Percentiles rank a stretch among this genome's conserved stretches.
phyloP scores from a whole-genome alignment of 2,329 filamentous ascomycete genomes.

The Hypoxylon sp. region DNA sequence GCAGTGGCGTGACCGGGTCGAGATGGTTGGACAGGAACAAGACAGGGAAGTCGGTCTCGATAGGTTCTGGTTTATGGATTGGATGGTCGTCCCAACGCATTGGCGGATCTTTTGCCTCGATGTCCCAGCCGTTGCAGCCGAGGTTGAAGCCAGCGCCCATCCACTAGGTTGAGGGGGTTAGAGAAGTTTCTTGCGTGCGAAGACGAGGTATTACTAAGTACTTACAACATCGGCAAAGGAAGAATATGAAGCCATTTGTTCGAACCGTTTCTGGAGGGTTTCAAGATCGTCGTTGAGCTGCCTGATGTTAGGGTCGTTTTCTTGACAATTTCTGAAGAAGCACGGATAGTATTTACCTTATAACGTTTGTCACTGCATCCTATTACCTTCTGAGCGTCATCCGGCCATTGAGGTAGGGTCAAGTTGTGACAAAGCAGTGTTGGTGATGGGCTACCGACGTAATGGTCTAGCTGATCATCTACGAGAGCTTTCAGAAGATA shows the following conservation, averaged over 20 bases:
- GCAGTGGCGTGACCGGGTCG: conserved; percentile 72
- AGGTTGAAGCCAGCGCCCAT: conserved; percentile 54
- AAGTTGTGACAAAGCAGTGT: conserved; percentile 47
- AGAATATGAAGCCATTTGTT: conserved; percentile 53
- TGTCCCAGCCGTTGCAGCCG: conserved; percentile 56
- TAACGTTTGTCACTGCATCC: conserved; percentile 57
- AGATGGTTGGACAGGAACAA: conserved; percentile 70
- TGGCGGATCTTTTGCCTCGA: conserved; percentile 53
- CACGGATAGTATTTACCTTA: conserved; percentile 34
- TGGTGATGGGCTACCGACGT: conserved; percentile 26
- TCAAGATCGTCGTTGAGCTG: conserved; percentile 54
- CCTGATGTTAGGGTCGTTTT: not conserved
- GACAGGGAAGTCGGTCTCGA: conserved; percentile 67
- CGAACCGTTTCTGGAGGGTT: conserved; percentile 51
- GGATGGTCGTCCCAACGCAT: conserved; percentile 54
- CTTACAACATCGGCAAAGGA: conserved; percentile 58
- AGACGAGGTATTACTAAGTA: conserved; percentile 31
- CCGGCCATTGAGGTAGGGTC: conserved; percentile 48
- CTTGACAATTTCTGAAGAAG: not conserved
- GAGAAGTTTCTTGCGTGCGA: conserved; percentile 38
- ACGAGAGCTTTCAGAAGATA: conserved; percentile 53
- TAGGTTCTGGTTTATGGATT: conserved; percentile 51
- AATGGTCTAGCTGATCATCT: conserved; percentile 43
- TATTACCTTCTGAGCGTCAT: conserved; percentile 52
- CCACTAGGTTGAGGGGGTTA: conserved; percentile 48